Conservation (phyloP, 345 rosid species). For the Camelina neglecta region DNA sequence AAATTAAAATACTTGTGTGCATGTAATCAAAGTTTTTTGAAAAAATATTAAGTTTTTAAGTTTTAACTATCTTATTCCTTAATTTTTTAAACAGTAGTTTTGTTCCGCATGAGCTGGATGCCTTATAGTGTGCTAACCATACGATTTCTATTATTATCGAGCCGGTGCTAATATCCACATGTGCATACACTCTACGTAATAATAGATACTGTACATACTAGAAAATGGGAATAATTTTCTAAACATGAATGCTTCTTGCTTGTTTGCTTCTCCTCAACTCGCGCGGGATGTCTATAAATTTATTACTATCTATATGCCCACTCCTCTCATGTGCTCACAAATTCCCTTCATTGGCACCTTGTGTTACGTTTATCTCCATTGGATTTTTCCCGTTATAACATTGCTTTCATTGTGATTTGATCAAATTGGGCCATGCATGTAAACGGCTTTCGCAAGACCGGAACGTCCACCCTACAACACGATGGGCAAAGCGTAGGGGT, state of each 20-base stretch:
- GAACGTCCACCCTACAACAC: constrained; percentile 41
- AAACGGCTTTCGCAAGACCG: constrained; percentile 18
- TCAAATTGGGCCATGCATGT: constrained; percentile 28
- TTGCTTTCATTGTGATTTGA: constrained; percentile 35
- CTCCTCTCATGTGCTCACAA: constrained; percentile 45
- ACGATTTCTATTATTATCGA: not conserved
- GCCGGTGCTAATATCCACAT: not conserved
- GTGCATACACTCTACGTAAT: constrained; percentile 16
- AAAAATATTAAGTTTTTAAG: not conserved
- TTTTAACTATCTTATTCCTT: no score
- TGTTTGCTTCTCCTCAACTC: constrained; percentile 37
- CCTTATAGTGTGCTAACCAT: not conserved
- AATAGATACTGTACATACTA: not conserved
- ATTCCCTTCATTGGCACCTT: constrained; percentile 37
- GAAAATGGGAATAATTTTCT: not conserved
- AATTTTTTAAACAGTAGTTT: not conserved
- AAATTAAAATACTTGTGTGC: not conserved
- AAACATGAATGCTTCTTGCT: constrained; percentile 17
- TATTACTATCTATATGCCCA: constrained; percentile 36
- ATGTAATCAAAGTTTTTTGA: not conserved
- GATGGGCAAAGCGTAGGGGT: constrained; percentile 40
- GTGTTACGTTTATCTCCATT: constrained; percentile 39
- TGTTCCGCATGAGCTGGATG: not conserved
- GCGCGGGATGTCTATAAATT: constrained; percentile 14
- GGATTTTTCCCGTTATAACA: constrained; percentile 32